Conservation (phyloP, 805 yeast genomes). For the Wickerhamomyces hampshirensis region DNA sequence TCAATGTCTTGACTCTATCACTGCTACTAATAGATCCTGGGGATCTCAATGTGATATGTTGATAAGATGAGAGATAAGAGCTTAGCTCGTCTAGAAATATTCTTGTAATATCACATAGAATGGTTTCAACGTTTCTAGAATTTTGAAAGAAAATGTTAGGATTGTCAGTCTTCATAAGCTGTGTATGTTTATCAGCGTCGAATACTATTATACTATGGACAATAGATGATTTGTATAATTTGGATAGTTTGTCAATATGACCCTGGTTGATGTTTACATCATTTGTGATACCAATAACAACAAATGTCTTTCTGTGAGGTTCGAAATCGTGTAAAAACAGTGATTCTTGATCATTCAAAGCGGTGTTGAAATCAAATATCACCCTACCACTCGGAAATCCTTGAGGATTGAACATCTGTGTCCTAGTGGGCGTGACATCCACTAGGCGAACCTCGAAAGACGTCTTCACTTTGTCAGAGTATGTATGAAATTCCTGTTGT, state of each 20-base stretch:
- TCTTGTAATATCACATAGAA: slow-evolving; percentile 67
- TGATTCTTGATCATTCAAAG: slow-evolving; percentile 48
- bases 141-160: slow-evolving; percentile 10
- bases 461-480: slow-evolving; percentile 39
- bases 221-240: slow-evolving; percentile 46
- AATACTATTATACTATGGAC: slow-evolving; percentile 53
- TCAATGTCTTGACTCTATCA: slow-evolving; percentile 33
- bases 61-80: slow-evolving; percentile 64
- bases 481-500: slow-evolving; percentile 32
- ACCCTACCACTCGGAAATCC: slow-evolving; percentile 77
- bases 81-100: slow-evolving; percentile 61
- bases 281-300: slow-evolving; percentile 46
- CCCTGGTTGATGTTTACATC: slow-evolving; percentile 15
- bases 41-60: slow-evolving; percentile 76
- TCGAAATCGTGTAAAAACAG: slow-evolving; percentile 81
- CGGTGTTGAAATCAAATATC: slow-evolving; percentile 47
- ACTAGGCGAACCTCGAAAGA: slow-evolving; percentile 64
- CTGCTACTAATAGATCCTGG: slow-evolving; percentile 64
- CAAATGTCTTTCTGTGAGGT: slow-evolving; percentile 76
- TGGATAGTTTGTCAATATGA: slow-evolving; percentile 37
- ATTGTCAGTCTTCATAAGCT: background rate
- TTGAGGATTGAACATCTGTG: slow-evolving; percentile 71
- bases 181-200: no score
- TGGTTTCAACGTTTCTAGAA: slow-evolving; percentile 45
- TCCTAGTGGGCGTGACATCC: slow-evolving; percentile 65